These are phyloP conservation scores for Mycena galericulata DNA, from an alignment of 768 basidiomycete genomes.

Conservation along the genomic window DNA sequence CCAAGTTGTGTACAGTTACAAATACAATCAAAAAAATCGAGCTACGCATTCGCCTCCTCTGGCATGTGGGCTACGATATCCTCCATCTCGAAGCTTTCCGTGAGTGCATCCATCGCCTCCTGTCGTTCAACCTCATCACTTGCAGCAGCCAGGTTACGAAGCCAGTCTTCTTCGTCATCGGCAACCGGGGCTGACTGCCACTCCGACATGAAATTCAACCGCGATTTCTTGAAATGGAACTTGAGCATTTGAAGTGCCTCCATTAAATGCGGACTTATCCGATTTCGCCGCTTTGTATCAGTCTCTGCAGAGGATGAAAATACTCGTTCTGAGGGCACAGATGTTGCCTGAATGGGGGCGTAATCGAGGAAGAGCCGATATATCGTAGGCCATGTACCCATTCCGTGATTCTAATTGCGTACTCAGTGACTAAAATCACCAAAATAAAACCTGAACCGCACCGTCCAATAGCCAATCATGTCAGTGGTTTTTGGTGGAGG, in stretches of 20 bases:
- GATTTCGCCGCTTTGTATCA: background rate
- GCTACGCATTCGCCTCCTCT: slow-evolving; percentile 7
- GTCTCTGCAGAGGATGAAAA: slow-evolving; percentile 15
- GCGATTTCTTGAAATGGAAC: slow-evolving; percentile 8
- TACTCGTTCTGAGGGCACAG: slow-evolving; percentile 19
- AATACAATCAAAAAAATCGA: slow-evolving; percentile 1
- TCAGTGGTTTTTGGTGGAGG: slow-evolving; percentile 14
- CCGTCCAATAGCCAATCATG: background rate
- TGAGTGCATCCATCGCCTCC: slow-evolving; percentile 13
- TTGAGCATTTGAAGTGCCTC: slow-evolving; percentile 17
- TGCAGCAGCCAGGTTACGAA: slow-evolving; percentile 14
- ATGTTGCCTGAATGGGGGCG: slow-evolving; percentile 17
- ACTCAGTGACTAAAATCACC: slow-evolving; percentile 3
- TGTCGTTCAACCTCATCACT: slow-evolving; percentile 11
- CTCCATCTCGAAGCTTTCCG: slow-evolving; percentile 17
- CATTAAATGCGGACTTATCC: slow-evolving; percentile 12
- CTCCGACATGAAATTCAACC: slow-evolving; percentile 18
- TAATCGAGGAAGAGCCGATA: slow-evolving; percentile 14
- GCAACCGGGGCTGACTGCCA: slow-evolving; percentile 17
- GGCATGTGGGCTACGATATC: slow-evolving; percentile 10
- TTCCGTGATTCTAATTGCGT: slow-evolving; percentile 14
- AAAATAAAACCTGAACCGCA: slow-evolving; percentile 12
- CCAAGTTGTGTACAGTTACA: background rate
- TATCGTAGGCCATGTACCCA: slow-evolving; percentile 13
- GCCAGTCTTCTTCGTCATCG: slow-evolving; percentile 18